Base-by-base conservation (phyloP, 2,329 filamentous ascomycete genomes). In the Erysiphe pulchra region DNA sequence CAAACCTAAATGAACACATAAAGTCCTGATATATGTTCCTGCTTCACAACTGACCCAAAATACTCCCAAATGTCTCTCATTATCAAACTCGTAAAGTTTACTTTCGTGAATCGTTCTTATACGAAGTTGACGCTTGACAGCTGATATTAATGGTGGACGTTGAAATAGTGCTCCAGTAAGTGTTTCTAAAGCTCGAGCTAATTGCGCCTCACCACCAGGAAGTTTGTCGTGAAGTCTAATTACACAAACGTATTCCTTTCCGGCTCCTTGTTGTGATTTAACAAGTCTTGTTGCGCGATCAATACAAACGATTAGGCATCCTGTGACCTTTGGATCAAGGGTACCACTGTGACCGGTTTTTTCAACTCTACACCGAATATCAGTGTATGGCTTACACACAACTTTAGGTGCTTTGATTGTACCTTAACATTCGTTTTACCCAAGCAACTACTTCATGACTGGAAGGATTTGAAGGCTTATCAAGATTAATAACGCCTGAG, bases 41-140 rank as follows among this genome's bases (percentile, higher is more conserved):
- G 85, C 90, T 66, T 98, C 90, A 65, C 90, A 98, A 65, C 84
- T 92, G 56, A 95, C 90, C 87, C 90, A 95, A 73, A 98, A 98
- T 47, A 95, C 87, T 63, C 82, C 90, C 34, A 98, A 73, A 63
- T 95, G 86, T 57, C 90, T 78, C 59, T 95, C 87, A 60, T 98
- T 95, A 69, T 98, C 90, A 61, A 95, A 98, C 68, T 98, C 90
- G 60, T 84, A 75, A 46, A 95, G 71, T 68, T 92, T 92, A 74
- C 80, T 92, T 66, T 95, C 85, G 69, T 95, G 81, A 56, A 98
- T 93, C 51, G 87, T 94, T 65, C 90, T 78, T 64, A 98, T 92
- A 72, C 90, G 86, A 50, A 98, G 75, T 69, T 95, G 87, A 58
- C 90, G 79, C 79, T 98, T 98, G 63, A 98, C 90, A 59, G 90